Base-by-base conservation (phyloP, 2,329 filamentous ascomycete genomes). In the Pyrenophora seminiperda region DNA sequence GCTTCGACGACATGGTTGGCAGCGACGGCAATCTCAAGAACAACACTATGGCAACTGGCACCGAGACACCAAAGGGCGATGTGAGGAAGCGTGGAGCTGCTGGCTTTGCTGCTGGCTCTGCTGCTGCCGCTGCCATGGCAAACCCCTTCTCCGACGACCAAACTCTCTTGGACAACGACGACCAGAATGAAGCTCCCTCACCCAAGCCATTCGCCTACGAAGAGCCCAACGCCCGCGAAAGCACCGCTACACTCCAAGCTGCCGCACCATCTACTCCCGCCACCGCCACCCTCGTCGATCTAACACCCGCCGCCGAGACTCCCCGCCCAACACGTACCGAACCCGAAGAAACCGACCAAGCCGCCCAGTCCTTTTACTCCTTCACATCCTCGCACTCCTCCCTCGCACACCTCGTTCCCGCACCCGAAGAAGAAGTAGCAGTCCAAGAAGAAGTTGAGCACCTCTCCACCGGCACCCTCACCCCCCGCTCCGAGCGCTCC, bases 91-190 rank as follows among this genome's bases (percentile, higher is more conserved):
- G 68, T 14, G 72, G 70, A 32, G 57, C 42, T 5, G 62, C 63
- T 45, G 75, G 73, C 4, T 75, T 77, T 56, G 65, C 69, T 10
- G 60, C 68, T 39, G 77, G 77, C 13, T 66, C 76, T 19, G 57
- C 58, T 32, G 62, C 63, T 4, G 72, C 72, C 19, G 59, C 56
- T 18, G 55, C 61, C 17, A 51, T 63, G 41, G 71, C 73, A 1
- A 76, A 79, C 42, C 77, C 78, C 4, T 80, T 80, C 56, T 66
- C 70, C 11, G 77, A 80, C 50, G 67, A 71, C 32, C 50, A 67
- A 19, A 66, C 78, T 1, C 71, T 77, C 9, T 75, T 79, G 27
- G 77, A 78, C 30, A 65, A 72, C 41, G 57, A 63, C 43, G 59
- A 66, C 45, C 56, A 68, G 7, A 62, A 72, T 14, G 66, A 72